Evolutionary conservation across 1,284 basidiomycete genomes (phyloP).

Genomic region (Cryptococcus sp.): DNA sequence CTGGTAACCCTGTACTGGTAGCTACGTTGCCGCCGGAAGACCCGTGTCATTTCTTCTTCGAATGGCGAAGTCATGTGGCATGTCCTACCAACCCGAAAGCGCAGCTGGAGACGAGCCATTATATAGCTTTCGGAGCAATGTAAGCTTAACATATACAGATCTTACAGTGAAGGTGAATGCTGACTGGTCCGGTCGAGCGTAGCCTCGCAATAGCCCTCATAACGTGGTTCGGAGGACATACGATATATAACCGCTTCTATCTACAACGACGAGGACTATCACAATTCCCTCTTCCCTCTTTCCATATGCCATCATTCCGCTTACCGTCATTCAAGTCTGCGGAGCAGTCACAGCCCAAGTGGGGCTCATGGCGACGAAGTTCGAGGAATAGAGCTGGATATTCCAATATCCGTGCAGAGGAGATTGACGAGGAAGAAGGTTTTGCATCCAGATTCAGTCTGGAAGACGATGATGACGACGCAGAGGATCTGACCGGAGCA

Average conservation of each 20-base stretch:
- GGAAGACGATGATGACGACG: constrained; percentile 48
- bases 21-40: constrained; percentile 44
- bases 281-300: constrained; percentile 37
- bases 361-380: constrained; percentile 40
- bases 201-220: constrained; percentile 47
- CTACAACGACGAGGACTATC: constrained; percentile 45
- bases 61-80: constrained; percentile 52
- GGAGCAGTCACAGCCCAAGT: constrained; percentile 16
- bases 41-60: constrained; percentile 52
- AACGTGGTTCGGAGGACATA: constrained; percentile 48
- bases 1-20: constrained; percentile 44
- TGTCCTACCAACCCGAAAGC: constrained; percentile 45
- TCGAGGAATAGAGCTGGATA: constrained; percentile 35
- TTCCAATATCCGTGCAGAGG: constrained; percentile 40
- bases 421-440: constrained; percentile 56
- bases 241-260: constrained; percentile 50
- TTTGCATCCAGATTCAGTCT: constrained; percentile 57
- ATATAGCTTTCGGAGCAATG: constrained; percentile 44
- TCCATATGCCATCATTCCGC: constrained; percentile 18
- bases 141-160: constrained; percentile 20
- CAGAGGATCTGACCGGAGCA: constrained; percentile 26
- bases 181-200: neutral
- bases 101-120: constrained; percentile 34
- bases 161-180: too few species aligned
- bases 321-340: constrained; percentile 5